phyloP scores from a whole-genome alignment of 1,139 yeast genomes.

The Suhomyces panamericanus region DNA sequence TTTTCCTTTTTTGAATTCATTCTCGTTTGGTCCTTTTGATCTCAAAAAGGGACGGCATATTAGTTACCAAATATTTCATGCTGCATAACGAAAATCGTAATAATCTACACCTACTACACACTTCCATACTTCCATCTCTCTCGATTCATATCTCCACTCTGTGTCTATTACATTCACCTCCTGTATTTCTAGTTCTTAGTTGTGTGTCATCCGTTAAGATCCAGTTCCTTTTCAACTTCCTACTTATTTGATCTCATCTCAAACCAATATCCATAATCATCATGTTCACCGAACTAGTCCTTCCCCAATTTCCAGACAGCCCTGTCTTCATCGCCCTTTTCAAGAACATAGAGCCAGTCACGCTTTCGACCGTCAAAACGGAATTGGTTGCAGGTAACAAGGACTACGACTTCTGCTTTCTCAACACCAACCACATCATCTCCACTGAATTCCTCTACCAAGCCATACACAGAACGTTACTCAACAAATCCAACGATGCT shows the following conservation, averaged over 20 bases:
- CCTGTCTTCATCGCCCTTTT: conserved; percentile 28
- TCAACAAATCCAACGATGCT: conserved; percentile 25
- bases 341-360: conserved; percentile 15
- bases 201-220: no score
- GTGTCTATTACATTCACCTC: no score
- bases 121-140: no score
- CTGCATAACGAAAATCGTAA: no score
- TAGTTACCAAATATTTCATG: no score
- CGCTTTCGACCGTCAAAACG: conserved; percentile 28
- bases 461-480: conserved; percentile 38
- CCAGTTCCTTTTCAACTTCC: background rate
- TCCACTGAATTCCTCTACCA: conserved; percentile 39
- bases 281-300: conserved; percentile 11
- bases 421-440: conserved; percentile 38
- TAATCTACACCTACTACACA: no score
- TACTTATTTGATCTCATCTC: background rate
- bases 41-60: no score
- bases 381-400: conserved; percentile 32
- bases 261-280: background rate
- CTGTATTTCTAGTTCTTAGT: no score
- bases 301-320: conserved; percentile 38
- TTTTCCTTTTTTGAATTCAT: no score
- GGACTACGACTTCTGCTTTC: conserved; percentile 43
- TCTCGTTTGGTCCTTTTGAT: no score
- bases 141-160: no score